Evolutionary conservation across 1,139 yeast genomes (phyloP), one percentile per base, ranked within the genome.

Genomic region (Entelexis sorbosivorans): DNA sequence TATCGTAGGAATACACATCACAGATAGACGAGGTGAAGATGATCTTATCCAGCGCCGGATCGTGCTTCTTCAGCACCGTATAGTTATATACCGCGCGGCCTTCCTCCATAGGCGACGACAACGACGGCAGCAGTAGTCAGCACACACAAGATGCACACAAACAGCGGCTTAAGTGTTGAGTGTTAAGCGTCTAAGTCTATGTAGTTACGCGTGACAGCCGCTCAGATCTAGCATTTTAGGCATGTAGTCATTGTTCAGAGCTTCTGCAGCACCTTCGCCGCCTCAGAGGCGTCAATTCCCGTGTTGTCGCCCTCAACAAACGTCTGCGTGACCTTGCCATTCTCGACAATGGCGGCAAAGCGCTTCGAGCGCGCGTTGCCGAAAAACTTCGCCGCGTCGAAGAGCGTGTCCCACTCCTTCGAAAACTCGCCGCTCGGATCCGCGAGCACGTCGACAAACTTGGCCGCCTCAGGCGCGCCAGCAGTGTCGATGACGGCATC

Each of bases 271-370:
- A 77, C 75, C 53, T 70, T 71, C 49, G 70, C 74, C 14, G 80
- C 80, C 35, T 69, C 67, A 20, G 81, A 71, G 39, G 74, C 75
- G 24, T 78, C 75, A 54, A 87, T 77, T 13, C 89, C 78, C 51
- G 81, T 78, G 67, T 79, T 79, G 63, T 86, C 95, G 22, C 95
- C 94, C 69, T 87, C 96, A 50, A 80, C 77, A 64, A 82, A 82
- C 38, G 78, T 72, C 59, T 79, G 68, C 48, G 69, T 68, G 48
- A 87, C 89, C 59, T 72, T 72, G 47, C 94, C 95, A 58, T 86
- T 77, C 58, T 84, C 81, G 19, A 85, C 81, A 54, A 84, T 67
- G 50, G 85, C 73, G 32, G 91, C 94, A 60, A 77, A 84, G 67
- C 96, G 77, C 69, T 78, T 79, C 47, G 82, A 74, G 68, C 96